A percentile compares a stretch with the other conserved stretches of the same genome.
phyloP scores from a whole-genome alignment of 2,329 filamentous ascomycete genomes.

The Shiraia sp. region DNA sequence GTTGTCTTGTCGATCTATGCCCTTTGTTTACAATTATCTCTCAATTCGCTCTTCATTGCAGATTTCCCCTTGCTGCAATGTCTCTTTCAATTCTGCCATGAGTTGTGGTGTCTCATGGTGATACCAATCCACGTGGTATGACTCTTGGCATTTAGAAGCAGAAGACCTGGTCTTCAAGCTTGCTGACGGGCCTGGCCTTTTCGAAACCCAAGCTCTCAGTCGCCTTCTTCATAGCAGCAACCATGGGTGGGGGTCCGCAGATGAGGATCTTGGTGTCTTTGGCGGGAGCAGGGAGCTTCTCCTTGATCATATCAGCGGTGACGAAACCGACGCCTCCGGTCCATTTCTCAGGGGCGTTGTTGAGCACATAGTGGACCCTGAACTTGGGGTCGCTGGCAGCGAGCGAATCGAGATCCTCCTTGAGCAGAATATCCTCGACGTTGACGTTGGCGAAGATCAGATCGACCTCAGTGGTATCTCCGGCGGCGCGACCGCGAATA shows the following conservation, averaged over 20 bases:
- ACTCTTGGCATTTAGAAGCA: constrained; percentile 69
- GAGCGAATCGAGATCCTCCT: constrained; percentile 85
- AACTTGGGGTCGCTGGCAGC: constrained; percentile 77
- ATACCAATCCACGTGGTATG: too few relatives aligned
- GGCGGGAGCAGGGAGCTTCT: constrained; percentile 80
- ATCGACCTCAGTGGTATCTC: constrained; percentile 81
- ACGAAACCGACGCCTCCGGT: constrained; percentile 92
- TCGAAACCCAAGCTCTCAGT: constrained; percentile 86
- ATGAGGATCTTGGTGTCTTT: constrained; percentile 90
- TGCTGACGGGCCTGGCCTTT: constrained; percentile 93
- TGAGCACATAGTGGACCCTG: constrained; percentile 91
- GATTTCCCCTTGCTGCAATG: too few relatives aligned
- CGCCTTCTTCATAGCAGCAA: constrained; percentile 95
- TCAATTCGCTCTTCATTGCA: too few relatives aligned
- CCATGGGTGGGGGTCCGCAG: constrained; percentile 95
- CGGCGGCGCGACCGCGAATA: constrained; percentile 72
- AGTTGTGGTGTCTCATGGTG: too few relatives aligned
- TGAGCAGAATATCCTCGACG: constrained; percentile 86
- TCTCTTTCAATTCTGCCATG: too few relatives aligned
- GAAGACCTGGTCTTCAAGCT: constrained; percentile 97
- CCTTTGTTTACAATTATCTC: too few relatives aligned
- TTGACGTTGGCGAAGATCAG: constrained; percentile 98
- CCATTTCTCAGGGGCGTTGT: constrained; percentile 93
- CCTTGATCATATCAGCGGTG: constrained; percentile 91
- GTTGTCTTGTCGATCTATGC: too few relatives aligned